Percentiles rank a stretch among this genome's conserved stretches.
These are phyloP conservation scores for Thelonectria blattea DNA, from an alignment of 2,329 filamentous ascomycete species.

Conservation along the genomic window DNA sequence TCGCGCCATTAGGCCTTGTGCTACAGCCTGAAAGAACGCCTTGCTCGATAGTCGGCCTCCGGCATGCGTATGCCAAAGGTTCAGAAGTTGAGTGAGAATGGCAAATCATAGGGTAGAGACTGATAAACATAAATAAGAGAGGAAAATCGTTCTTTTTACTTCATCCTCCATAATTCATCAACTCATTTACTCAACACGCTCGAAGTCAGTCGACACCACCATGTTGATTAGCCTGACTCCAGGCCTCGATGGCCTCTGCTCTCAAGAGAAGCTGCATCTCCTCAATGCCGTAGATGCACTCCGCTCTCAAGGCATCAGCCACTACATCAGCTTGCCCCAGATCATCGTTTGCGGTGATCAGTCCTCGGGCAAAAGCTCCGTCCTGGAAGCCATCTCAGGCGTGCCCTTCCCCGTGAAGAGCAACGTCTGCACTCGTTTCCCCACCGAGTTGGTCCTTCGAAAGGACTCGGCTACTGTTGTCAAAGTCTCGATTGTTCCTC, in stretches of 20 bases:
- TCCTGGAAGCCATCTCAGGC: constrained; percentile 67
- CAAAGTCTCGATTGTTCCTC: constrained; percentile 43
- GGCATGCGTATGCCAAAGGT: no score
- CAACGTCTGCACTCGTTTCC: constrained; percentile 65
- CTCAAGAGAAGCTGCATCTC: background rate
- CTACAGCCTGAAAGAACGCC: no score
- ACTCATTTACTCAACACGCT: no score
- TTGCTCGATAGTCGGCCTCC: no score
- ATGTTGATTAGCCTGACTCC: background rate
- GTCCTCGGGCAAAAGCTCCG: constrained; percentile 68
- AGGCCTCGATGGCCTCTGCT: background rate
- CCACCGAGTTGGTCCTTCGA: constrained; percentile 65
- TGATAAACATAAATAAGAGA: no score
- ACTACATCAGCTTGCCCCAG: constrained; percentile 50
- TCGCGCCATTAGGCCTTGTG: no score
- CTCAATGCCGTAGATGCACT: constrained; percentile 28
- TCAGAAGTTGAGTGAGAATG: no score
- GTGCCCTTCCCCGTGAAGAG: constrained; percentile 66
- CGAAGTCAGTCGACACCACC: no score
- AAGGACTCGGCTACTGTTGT: constrained; percentile 38
- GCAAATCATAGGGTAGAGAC: no score
- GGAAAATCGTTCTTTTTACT: no score
- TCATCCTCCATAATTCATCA: no score
- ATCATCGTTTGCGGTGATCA: constrained; percentile 65
- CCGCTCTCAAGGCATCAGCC: constrained; percentile 43